Conservation (phyloP, 257 asterid species). For the Knoxia roxburghii region DNA sequence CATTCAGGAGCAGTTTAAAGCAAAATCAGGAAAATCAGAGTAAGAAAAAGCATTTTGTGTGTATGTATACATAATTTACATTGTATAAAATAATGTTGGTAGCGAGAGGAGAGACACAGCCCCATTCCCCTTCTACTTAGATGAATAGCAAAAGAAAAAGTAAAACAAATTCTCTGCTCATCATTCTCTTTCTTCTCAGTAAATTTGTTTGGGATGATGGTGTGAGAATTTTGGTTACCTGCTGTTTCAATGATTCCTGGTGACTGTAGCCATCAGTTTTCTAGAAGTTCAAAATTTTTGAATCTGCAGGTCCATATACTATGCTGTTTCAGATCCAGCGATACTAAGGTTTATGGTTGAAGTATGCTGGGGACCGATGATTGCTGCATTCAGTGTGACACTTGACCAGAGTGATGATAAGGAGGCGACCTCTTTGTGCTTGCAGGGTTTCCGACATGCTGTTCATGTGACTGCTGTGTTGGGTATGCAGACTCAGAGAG, state of each 20-base stretch:
- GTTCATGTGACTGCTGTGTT: slow-evolving; percentile 89
- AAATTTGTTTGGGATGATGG: not conserved
- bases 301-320: slow-evolving; percentile 62
- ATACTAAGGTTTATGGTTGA: slow-evolving; percentile 94
- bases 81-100: too few species aligned
- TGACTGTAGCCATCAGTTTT: not conserved
- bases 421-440: slow-evolving; percentile 84
- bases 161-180: not conserved
- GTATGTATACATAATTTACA: not conserved
- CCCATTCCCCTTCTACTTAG: not conserved
- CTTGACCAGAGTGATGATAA: slow-evolving; percentile 96
- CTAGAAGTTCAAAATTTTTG: slow-evolving; percentile 6
- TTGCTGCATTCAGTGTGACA: slow-evolving; percentile 97
- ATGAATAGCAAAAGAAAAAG: not conserved
- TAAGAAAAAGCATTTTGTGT: slow-evolving; percentile 33
- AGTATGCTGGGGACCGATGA: slow-evolving; percentile 99
- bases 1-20: slow-evolving; percentile 96
- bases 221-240: not conserved
- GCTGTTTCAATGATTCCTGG: not conserved
- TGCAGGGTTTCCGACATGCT: slow-evolving; percentile 90
- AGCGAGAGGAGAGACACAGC: too few species aligned
- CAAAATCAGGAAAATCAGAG: slow-evolving; percentile 92
- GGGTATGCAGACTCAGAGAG: slow-evolving; percentile 98
- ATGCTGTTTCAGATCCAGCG: slow-evolving; percentile 82
- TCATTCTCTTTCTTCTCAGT: not conserved